Conservation (phyloP, 495 filamentous ascomycete species). For the Tricharina praecox region DNA sequence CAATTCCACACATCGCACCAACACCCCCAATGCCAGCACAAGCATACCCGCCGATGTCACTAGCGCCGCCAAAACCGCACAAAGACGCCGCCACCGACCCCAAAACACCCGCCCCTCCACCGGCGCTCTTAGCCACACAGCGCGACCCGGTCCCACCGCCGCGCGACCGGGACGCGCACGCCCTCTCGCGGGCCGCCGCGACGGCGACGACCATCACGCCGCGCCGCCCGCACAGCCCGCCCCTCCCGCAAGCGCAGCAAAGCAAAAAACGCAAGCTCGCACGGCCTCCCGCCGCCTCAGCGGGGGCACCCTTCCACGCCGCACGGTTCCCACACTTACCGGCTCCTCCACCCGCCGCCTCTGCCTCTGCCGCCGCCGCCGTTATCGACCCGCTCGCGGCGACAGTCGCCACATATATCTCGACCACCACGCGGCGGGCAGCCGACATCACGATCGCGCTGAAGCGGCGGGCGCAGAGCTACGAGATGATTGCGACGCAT, state of each 20-base stretch:
- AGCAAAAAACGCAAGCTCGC: constrained; percentile 5
- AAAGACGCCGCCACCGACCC: constrained; percentile 4
- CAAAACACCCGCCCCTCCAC: neutral
- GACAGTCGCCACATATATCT: neutral
- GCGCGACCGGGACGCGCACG: too few relatives aligned
- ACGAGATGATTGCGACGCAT: constrained; percentile 2
- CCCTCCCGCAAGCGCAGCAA: neutral
- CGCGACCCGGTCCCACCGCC: too few relatives aligned
- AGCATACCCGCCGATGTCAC: too few relatives aligned
- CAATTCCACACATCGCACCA: too few relatives aligned
- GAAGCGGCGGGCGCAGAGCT: neutral
- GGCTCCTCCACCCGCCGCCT: neutral
- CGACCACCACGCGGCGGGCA: neutral
- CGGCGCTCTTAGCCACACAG: too few relatives aligned
- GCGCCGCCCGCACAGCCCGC: neutral
- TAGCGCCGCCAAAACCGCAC: too few relatives aligned
- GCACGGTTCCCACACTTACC: constrained; percentile 1
- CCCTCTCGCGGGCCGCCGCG: too few relatives aligned
- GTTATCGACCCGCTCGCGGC: neutral
- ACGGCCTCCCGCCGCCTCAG: neutral
- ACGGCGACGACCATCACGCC: neutral
- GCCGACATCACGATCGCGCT: constrained; percentile 3
- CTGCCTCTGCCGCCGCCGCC: neutral
- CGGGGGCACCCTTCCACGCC: neutral
- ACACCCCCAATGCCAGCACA: too few relatives aligned